Conservation (phyloP, 805 yeast genomes). For the Metschnikowia lochheadii region DNA sequence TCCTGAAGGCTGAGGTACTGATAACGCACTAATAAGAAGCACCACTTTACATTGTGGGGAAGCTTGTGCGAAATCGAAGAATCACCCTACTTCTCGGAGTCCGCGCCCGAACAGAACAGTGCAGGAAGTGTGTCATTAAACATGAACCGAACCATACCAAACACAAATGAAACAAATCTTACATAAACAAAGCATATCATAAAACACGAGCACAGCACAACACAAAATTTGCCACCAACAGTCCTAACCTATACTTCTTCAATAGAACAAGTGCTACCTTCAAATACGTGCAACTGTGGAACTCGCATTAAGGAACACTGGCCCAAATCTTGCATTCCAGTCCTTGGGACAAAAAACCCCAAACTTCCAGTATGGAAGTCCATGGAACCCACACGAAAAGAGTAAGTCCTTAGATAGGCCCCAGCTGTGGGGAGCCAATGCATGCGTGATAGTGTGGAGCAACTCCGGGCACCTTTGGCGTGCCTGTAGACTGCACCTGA, state of each 20-base stretch:
- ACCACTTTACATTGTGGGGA: background rate
- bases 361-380: background rate
- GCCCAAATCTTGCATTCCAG: background rate
- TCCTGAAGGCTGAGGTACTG: background rate
- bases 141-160: too few relatives aligned
- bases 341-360: too few relatives aligned
- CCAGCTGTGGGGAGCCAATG: background rate
- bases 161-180: too few relatives aligned
- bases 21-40: background rate
- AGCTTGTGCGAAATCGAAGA: background rate
- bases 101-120: too few relatives aligned
- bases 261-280: too few relatives aligned
- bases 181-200: too few relatives aligned
- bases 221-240: too few relatives aligned
- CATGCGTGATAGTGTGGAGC: background rate
- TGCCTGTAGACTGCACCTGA: constrained; percentile 2
- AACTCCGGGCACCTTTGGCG: background rate
- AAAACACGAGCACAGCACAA: too few relatives aligned
- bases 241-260: too few relatives aligned
- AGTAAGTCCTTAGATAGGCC: background rate
- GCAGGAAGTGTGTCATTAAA: too few relatives aligned
- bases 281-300: too few relatives aligned
- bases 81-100: background rate
- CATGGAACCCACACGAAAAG: background rate
- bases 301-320: too few relatives aligned